These are phyloP conservation scores for Bipolaris oryzae DNA, from an alignment of 2,329 filamentous ascomycete species.

Conservation along the genomic window DNA sequence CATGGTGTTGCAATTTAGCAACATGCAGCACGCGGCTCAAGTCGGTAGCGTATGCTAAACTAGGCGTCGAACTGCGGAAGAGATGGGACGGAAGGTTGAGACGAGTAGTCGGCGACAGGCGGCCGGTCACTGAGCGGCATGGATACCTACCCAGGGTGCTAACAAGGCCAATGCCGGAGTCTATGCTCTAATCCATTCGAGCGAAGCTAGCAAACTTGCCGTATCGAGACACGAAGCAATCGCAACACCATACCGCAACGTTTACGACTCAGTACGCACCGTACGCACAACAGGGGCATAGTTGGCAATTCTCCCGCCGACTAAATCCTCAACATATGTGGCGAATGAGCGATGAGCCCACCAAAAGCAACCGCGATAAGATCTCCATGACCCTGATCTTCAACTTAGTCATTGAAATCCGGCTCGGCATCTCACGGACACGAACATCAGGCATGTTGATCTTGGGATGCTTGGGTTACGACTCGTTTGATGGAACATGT, in stretches of 20 bases:
- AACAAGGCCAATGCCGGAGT: neutral
- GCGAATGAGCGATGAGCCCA: neutral
- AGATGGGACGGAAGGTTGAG: neutral
- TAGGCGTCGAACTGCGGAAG: neutral
- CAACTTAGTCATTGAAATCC: neutral
- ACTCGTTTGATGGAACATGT: neutral
- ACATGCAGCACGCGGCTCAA: slow-evolving; percentile 1
- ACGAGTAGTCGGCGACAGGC: neutral
- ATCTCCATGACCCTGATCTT: slow-evolving; percentile 5
- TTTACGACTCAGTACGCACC: neutral
- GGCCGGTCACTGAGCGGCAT: neutral
- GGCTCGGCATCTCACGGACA: slow-evolving; percentile 1
- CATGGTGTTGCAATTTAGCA: neutral
- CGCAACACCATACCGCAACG: neutral
- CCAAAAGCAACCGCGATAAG: neutral
- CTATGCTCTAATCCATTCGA: neutral
- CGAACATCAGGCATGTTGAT: neutral
- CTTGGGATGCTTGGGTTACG: neutral
- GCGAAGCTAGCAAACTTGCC: neutral
- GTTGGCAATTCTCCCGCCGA: neutral
- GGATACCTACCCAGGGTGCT: neutral
- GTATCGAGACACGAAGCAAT: neutral
- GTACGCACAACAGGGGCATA: neutral
- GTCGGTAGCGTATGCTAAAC: neutral
- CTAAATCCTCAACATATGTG: neutral